Evolutionary conservation across 2,329 filamentous ascomycete species (phyloP).

Genomic region (Claviceps arundinis): DNA sequence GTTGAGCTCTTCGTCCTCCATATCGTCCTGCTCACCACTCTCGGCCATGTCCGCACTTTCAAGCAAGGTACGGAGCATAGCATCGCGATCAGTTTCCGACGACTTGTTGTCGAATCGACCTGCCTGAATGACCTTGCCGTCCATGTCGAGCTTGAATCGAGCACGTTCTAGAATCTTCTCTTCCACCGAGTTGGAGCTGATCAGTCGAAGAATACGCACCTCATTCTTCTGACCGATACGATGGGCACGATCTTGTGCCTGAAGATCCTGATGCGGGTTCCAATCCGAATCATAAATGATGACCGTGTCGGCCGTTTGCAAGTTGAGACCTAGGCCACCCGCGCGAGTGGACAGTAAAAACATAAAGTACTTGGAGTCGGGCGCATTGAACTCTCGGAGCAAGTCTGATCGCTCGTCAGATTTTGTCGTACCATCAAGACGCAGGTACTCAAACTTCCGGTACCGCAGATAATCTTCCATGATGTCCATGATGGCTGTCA

Average conservation of each 20-base stretch:
- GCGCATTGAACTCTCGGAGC: slow-evolving; percentile 77
- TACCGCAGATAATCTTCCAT: slow-evolving; percentile 96
- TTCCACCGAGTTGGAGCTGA: slow-evolving; percentile 93
- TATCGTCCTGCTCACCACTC: slow-evolving; percentile 73
- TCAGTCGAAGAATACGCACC: slow-evolving; percentile 87
- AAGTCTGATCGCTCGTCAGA: slow-evolving; percentile 92
- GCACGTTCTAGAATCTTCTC: slow-evolving; percentile 97
- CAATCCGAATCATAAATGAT: slow-evolving; percentile 99
- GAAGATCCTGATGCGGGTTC: slow-evolving; percentile 98
- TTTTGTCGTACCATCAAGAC: slow-evolving; percentile 92
- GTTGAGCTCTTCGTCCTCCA: slow-evolving; percentile 97
- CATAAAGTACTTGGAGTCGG: slow-evolving; percentile 86
- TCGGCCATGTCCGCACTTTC: slow-evolving; percentile 67
- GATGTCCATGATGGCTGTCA: slow-evolving; percentile 99
- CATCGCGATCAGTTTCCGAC: slow-evolving; percentile 94
- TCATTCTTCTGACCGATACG: slow-evolving; percentile 99
- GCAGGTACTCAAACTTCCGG: slow-evolving; percentile 71
- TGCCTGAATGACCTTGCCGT: slow-evolving; percentile 97
- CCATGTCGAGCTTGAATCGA: slow-evolving; percentile 97
- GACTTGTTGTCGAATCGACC: slow-evolving; percentile 99
- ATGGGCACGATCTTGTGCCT: slow-evolving; percentile 98
- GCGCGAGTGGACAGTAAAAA: slow-evolving; percentile 97
- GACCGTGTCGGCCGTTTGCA: slow-evolving; percentile 96
- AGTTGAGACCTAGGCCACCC: slow-evolving; percentile 90
- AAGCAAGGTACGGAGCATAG: slow-evolving; percentile 84